Evolutionary conservation across 306 rosid species (phyloP).

Genomic region (Malus sieversii): DNA sequence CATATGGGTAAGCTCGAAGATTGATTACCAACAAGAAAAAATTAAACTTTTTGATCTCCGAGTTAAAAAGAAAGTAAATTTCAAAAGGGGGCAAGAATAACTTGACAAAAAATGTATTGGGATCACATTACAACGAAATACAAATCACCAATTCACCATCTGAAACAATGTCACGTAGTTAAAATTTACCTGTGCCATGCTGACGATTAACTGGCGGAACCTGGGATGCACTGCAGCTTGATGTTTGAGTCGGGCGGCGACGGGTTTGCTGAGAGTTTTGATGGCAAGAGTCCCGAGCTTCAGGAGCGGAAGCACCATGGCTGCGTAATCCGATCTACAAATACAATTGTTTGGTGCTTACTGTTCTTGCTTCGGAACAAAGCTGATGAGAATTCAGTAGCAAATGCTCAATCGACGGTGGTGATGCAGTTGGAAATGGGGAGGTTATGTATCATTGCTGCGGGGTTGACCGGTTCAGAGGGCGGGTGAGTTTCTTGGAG

Average conservation of each 20-base stretch:
- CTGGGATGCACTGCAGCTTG: slow-evolving; percentile 72
- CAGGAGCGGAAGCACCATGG: slow-evolving; percentile 62
- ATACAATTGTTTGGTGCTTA: neutral
- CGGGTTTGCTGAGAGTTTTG: slow-evolving; percentile 87
- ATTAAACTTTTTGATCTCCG: neutral
- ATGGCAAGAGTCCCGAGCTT: slow-evolving; percentile 73
- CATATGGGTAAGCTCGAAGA: neutral
- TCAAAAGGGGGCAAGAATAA: neutral
- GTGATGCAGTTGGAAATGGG: neutral
- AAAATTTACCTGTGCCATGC: slow-evolving; percentile 55
- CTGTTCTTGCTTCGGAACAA: neutral
- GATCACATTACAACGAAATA: neutral
- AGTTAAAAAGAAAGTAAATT: neutral
- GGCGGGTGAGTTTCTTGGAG: slow-evolving; percentile 29
- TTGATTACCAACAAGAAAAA: neutral
- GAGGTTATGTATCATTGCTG: neutral
- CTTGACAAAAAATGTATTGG: neutral
- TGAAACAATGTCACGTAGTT: neutral
- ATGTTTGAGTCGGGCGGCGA: slow-evolving; percentile 63
- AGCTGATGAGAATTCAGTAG: neutral
- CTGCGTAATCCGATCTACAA: slow-evolving; percentile 10
- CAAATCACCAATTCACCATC: neutral
- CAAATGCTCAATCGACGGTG: neutral
- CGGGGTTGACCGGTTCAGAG: slow-evolving; percentile 17
- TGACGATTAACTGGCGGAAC: slow-evolving; percentile 62